These are phyloP conservation scores for Pistacia vera DNA, from an alignment of 345 rosid species.

Conservation along the genomic window DNA sequence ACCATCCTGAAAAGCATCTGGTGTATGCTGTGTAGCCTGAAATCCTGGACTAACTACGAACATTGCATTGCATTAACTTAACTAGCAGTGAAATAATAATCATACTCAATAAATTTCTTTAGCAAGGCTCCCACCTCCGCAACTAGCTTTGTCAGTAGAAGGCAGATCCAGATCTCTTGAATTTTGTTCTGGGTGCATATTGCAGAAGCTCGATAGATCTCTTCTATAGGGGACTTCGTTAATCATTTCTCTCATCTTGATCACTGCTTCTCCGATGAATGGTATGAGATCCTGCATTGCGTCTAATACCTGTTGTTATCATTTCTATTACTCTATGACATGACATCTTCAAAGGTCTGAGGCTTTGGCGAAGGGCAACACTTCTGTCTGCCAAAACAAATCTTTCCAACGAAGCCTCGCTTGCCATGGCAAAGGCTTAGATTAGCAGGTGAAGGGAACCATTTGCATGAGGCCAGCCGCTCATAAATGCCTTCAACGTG, in stretches of 20 bases:
- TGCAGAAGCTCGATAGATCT: slow-evolving; percentile 33
- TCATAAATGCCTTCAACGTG: slow-evolving; percentile 35
- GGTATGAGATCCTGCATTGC: slow-evolving; percentile 41
- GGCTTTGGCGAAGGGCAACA: slow-evolving; percentile 17
- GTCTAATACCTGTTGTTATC: slow-evolving; percentile 18
- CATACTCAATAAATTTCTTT: slow-evolving; percentile 24
- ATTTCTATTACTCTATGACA: slow-evolving; percentile 24
- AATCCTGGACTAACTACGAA: slow-evolving; percentile 33
- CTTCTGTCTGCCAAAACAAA: slow-evolving; percentile 19
- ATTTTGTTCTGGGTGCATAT: slow-evolving; percentile 16
- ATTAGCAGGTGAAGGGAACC: slow-evolving; percentile 25
- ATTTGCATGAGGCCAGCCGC: slow-evolving; percentile 20
- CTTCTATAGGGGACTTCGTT: slow-evolving; percentile 24
- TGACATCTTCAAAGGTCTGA: slow-evolving; percentile 27
- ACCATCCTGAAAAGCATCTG: slow-evolving; percentile 31
- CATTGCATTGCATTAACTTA: slow-evolving; percentile 33
- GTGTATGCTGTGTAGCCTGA: slow-evolving; percentile 29
- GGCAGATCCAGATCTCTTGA: slow-evolving; percentile 30
- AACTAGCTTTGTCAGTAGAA: slow-evolving; percentile 33
- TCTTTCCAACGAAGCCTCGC: slow-evolving; percentile 30
- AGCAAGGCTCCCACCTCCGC: slow-evolving; percentile 35
- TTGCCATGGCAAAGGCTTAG: slow-evolving; percentile 36
- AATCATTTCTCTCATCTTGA: slow-evolving; percentile 27
- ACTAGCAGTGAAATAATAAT: slow-evolving; percentile 26
- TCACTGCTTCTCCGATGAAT: slow-evolving; percentile 32